These are phyloP conservation scores for Acanthochlamys bracteata DNA, from an alignment of 106 monocot genomes.

Conservation along the genomic window DNA sequence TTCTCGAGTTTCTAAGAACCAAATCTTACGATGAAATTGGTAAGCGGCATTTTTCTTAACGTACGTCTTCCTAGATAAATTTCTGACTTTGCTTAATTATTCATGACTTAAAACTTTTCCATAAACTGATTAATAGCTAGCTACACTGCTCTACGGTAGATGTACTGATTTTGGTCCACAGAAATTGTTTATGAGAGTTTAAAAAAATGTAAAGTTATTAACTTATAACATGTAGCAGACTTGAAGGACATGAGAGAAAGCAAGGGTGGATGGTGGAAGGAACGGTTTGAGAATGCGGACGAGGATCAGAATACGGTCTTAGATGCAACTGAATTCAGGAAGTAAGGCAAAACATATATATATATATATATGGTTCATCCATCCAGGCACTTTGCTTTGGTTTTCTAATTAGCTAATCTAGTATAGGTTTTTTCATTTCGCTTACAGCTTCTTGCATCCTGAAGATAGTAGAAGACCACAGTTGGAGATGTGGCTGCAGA, in stretches of 20 bases:
- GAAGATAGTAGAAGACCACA: constrained; percentile 33
- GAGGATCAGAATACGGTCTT: constrained; percentile 23
- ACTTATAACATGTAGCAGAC: constrained; percentile 8
- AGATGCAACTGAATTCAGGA: constrained; percentile 17
- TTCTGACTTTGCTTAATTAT: no score
- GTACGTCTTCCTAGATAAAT: neutral
- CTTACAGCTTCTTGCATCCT: constrained; percentile 38
- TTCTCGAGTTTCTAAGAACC: constrained; percentile 14
- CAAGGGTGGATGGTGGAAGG: constrained; percentile 31
- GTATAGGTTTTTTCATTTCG: no score
- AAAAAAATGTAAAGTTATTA: no score
- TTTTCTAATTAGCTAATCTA: no score
- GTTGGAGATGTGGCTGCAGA: constrained; percentile 26
- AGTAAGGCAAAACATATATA: no score
- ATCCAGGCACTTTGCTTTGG: no score
- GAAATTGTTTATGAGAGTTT: no score
- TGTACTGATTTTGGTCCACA: no score
- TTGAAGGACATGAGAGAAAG: constrained; percentile 12
- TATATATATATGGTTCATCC: no score
- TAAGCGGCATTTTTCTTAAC: neutral
- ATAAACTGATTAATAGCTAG: no score
- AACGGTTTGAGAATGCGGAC: constrained; percentile 33
- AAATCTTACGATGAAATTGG: constrained; percentile 13
- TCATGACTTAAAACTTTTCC: no score
- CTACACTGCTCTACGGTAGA: no score